Evolutionary conservation across 176 grass and related monocot species (phyloP), one percentile per base, ranked within the genome.

Genomic region (Bromus sterilis): DNA sequence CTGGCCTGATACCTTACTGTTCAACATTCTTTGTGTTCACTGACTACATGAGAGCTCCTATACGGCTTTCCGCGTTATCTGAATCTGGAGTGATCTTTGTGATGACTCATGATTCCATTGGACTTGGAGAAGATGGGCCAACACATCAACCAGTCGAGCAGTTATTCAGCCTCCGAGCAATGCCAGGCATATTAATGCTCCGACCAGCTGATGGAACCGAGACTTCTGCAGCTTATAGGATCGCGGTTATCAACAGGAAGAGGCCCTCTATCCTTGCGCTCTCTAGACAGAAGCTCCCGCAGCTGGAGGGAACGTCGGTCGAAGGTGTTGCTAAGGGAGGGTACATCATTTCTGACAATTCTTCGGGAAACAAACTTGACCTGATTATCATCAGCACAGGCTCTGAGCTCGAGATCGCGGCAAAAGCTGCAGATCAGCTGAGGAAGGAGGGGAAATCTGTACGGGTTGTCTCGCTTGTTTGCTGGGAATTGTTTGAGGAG

Each of bases 81-180:
- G 90, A 67, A 21, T 77, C 83, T 34, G 74, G 86, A 75, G 90
- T 89, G 30, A 86, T 86, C 49, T 92, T 82, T 60, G 90, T 92
- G 24, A 88, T 88, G 90, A 92, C 90, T 28, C 90, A 92, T 83
- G 90, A 92, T 58, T 89, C 90, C 24, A 62, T 92, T 56, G 89
- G 90, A 10, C 90, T 92, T 18, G 90, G 89, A 34, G 86, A 92
- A 79, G 90, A 92, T 68, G 86, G 90, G 4, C 86, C 90, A 4
- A 92, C 90, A 36, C 90, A 92, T 83, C 90, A 92, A 37, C 90
- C 86, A 2, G 33, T 89, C 75, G 90, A 92, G 78, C 90, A 89
- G 7, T 73, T 92, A 46, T 43, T 89, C 34, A 86, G 86, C 60
- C 77, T 92, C 26, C 73, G 90, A 43, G 90, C 90, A 29, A 92